These are phyloP conservation scores for Globisporangium yorkense DNA, from an alignment of 352 stramenopile genomes.

Conservation along the genomic window DNA sequence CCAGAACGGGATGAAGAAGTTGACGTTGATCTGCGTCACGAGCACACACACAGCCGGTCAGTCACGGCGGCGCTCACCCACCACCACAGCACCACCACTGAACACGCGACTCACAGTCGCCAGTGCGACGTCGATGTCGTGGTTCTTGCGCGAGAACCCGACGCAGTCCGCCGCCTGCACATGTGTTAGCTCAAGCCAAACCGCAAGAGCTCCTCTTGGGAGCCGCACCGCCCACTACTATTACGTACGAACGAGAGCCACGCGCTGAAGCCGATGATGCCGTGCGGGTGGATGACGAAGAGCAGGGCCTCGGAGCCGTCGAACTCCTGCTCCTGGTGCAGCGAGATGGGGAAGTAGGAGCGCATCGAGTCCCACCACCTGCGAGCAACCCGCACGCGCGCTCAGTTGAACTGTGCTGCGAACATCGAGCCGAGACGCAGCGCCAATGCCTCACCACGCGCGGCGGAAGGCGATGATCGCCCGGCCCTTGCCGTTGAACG, in stretches of 20 bases:
- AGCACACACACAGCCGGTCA: not conserved
- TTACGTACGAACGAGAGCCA: slow-evolving; percentile 38
- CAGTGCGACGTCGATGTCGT: slow-evolving; percentile 34
- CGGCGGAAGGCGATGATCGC: slow-evolving; percentile 21
- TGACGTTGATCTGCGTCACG: slow-evolving; percentile 27
- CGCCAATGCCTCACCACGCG: slow-evolving; percentile 15
- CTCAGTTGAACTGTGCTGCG: not conserved
- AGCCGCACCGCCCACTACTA: not conserved
- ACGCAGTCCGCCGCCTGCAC: slow-evolving; percentile 25
- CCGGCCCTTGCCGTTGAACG: slow-evolving; percentile 38
- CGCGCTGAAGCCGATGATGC: slow-evolving; percentile 41
- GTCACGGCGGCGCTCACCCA: too few species aligned
- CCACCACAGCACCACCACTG: not conserved
- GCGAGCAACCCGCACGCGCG: not conserved
- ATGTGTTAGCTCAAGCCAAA: too few species aligned
- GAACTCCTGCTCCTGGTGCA: slow-evolving; percentile 35
- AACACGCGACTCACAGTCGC: slow-evolving; percentile 25
- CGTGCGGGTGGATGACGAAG: slow-evolving; percentile 47
- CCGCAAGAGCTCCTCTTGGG: too few species aligned
- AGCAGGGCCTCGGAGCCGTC: slow-evolving; percentile 28
- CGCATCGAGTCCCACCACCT: slow-evolving; percentile 38
- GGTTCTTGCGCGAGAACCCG: slow-evolving; percentile 28
- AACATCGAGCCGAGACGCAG: not conserved
- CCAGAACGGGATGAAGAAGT: slow-evolving; percentile 52
- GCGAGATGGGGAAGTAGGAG: slow-evolving; percentile 33